phyloP scores from a whole-genome alignment of 331 rosid species.

The Malus hybrid region DNA sequence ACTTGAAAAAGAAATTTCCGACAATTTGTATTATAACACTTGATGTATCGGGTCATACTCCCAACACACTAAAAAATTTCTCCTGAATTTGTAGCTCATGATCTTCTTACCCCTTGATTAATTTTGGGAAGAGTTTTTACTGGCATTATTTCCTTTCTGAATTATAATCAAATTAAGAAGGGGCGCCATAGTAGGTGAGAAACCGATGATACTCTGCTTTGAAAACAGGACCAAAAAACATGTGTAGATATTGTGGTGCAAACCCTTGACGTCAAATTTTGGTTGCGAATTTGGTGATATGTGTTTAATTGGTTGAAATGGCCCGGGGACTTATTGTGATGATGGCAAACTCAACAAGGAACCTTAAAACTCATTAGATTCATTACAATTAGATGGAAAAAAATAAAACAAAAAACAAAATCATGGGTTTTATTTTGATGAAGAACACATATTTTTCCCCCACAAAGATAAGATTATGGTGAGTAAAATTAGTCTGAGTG shows the following conservation, averaged over 20 bases:
- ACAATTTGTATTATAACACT: too few species aligned
- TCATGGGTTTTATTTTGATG: too few species aligned
- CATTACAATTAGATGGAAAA: background rate
- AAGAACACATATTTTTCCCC: background rate
- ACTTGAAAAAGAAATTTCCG: too few species aligned
- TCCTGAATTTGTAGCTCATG: conserved; percentile 23
- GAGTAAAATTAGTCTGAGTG: background rate
- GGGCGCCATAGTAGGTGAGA: conserved; percentile 40
- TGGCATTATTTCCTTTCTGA: conserved; percentile 11
- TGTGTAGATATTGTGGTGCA: background rate
- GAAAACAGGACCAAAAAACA: background rate
- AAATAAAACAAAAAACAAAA: background rate
- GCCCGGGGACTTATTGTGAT: background rate
- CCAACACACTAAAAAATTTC: too few species aligned
- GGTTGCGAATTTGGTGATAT: background rate
- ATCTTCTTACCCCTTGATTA: conserved; percentile 12
- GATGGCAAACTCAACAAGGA: background rate
- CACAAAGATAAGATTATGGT: too few species aligned
- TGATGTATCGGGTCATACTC: too few species aligned
- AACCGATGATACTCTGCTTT: conserved; percentile 25
- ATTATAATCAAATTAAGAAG: conserved; percentile 22
- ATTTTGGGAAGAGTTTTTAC: conserved; percentile 2
- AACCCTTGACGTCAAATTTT: background rate
- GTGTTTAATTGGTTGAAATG: background rate
- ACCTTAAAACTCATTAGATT: background rate